Conservation (phyloP, 2,329 filamentous ascomycete genomes). For the Fusarium sarcochroum region DNA sequence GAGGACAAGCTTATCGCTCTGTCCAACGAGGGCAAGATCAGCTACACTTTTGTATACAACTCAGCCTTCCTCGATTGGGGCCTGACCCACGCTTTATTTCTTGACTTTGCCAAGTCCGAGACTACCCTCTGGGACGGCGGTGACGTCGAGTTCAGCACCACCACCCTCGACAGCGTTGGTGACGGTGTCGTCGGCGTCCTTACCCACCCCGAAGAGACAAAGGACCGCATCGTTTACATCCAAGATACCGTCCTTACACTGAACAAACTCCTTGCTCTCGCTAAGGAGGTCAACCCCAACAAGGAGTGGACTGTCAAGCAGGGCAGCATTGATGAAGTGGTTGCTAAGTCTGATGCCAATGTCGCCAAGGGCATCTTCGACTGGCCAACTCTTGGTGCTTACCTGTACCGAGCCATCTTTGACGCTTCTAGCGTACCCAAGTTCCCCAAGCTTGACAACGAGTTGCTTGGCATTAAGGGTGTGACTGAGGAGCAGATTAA, state of each 20-base stretch:
- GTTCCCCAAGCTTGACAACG: constrained; percentile 58
- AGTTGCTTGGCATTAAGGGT: constrained; percentile 60
- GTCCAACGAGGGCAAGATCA: constrained; percentile 58
- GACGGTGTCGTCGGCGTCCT: constrained; percentile 65
- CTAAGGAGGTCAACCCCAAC: constrained; percentile 63
- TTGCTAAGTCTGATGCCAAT: constrained; percentile 48
- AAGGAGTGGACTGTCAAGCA: constrained; percentile 63
- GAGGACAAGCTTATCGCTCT: constrained; percentile 59
- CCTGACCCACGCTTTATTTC: constrained; percentile 57
- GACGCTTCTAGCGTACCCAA: constrained; percentile 52
- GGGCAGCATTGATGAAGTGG: constrained; percentile 49
- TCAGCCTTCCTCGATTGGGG: constrained; percentile 73
- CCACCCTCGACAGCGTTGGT: constrained; percentile 62
- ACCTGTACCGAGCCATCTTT: constrained; percentile 53
- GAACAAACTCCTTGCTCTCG: constrained; percentile 58
- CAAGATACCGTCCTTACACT: constrained; percentile 62
- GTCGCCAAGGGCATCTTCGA: constrained; percentile 51
- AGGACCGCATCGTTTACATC: constrained; percentile 65
- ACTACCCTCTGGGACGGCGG: constrained; percentile 65
- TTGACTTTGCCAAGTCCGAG: constrained; percentile 57
- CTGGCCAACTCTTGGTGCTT: constrained; percentile 50
- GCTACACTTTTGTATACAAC: constrained; percentile 69
- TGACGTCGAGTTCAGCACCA: constrained; percentile 61
- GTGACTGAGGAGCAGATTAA: constrained; percentile 58
- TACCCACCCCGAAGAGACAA: constrained; percentile 64